Conservation (phyloP, 306 rosid genomes). For the Corylus avellana region DNA sequence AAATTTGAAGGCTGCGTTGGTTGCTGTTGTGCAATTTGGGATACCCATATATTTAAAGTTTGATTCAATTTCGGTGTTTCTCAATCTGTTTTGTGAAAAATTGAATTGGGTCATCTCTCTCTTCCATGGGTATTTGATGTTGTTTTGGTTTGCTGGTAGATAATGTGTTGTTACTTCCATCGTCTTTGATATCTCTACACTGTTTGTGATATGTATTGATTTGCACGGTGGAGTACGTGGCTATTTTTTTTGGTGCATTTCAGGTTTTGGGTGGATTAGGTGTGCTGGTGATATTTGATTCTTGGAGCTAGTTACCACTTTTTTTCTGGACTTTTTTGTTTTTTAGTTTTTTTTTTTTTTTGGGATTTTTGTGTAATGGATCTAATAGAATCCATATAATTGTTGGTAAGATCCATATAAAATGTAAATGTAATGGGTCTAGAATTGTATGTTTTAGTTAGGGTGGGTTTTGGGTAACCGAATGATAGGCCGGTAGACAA, state of each 20-base stretch:
- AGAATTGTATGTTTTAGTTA: no score
- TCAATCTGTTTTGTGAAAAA: slow-evolving; percentile 20
- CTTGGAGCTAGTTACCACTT: slow-evolving; percentile 1
- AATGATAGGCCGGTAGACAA: no score
- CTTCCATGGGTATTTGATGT: slow-evolving; percentile 12
- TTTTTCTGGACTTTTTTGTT: background rate
- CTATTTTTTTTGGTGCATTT: background rate
- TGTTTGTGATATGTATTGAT: slow-evolving; percentile 10
- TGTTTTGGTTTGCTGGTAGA: slow-evolving; percentile 24
- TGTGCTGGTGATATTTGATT: slow-evolving; percentile 10
- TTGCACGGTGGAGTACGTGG: slow-evolving; percentile 16
- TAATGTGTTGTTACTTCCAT: slow-evolving; percentile 6
- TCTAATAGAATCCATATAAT: no score
- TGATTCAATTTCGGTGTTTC: slow-evolving; percentile 3
- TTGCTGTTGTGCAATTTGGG: background rate
- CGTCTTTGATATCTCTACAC: background rate
- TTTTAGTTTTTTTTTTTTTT: background rate
- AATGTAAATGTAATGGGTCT: no score
- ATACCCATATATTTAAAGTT: slow-evolving; percentile 11
- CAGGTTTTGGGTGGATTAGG: slow-evolving; percentile 1
- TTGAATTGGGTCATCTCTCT: slow-evolving; percentile 24
- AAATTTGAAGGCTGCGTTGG: slow-evolving; percentile 10
- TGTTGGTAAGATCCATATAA: no score
- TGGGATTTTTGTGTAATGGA: background rate
- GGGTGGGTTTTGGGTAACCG: no score